phyloP scores from a whole-genome alignment of 225 moss, liverwort and hornwort genomes.

The Pseudoscleropodium purum region DNA sequence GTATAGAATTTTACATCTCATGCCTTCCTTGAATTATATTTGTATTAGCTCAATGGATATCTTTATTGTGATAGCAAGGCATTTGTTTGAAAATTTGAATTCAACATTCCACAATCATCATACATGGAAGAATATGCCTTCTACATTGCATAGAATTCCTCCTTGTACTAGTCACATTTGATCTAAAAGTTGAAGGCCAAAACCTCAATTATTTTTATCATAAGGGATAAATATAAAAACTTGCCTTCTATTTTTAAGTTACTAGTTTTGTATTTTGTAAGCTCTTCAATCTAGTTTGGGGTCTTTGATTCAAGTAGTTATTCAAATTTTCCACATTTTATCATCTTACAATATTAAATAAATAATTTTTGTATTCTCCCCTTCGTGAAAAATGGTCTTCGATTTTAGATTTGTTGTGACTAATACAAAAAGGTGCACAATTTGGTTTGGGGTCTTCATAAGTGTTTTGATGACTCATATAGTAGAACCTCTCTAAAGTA shows the following conservation, averaged over 20 bases:
- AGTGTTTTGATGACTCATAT: not conserved
- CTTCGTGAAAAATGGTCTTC: not conserved
- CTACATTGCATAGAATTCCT: not conserved
- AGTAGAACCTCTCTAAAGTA: no score
- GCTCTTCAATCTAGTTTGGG: no score
- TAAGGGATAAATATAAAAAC: not conserved
- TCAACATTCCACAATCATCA: not conserved
- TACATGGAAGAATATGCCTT: not conserved
- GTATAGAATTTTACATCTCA: not conserved
- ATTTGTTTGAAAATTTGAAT: not conserved
- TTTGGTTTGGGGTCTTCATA: rapidly evolving
- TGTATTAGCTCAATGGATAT: rapidly evolving
- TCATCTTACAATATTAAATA: not conserved
- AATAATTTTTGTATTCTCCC: not conserved
- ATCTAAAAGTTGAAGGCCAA: not conserved
- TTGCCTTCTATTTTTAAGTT: rapidly evolving
- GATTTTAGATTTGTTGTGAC: not conserved
- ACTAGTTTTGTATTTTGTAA: not conserved
- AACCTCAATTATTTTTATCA: not conserved
- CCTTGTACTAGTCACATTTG: not conserved
- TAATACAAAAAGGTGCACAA: rapidly evolving
- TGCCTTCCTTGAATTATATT: no score
- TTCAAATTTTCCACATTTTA: not conserved
- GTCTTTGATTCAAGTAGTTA: not conserved
- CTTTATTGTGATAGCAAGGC: rapidly evolving